Evolutionary conservation across 352 stramenopile species (phyloP), one percentile per base, ranked within the genome.

Genomic region (Thraustochytrium sp.): DNA sequence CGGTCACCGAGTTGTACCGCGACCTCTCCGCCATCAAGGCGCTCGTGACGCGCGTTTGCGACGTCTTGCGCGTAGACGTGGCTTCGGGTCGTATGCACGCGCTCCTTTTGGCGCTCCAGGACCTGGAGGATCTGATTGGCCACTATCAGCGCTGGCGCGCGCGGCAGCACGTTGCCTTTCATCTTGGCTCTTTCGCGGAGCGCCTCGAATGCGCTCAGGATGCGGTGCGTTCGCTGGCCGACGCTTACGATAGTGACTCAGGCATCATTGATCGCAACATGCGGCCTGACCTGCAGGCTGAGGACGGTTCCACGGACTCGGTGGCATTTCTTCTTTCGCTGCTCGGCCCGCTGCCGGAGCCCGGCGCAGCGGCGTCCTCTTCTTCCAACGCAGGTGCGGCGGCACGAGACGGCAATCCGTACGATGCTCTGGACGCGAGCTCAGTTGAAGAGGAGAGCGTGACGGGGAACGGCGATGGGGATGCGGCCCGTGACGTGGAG

Each of bases 121-220:
- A 72, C 34, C 40, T 72, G 13, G 59, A 72, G 46, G 59, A 72
- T 31, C 40, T 72, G 18, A 72, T 72, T 46, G 59, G 59, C 29
- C 59, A 72, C 9, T 72, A 72, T 29, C 42, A 72, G 36, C 59
- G 59, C 59, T 72, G 59, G 59, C 59, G 59, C 23, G 34, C 59
- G 40, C 59, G 59, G 59, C 59, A 72, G 26, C 29, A 72, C 26
- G 59, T 46, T 5, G 59, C 59, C 16, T 72, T 72, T 72, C 59
- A 72, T 29, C 40, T 13, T 16, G 23, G 42, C 40, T 21, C 59
- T 5, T 16, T 1, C 36, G 34, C 59, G 34, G 26, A 55, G 26
- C 59, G 59, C 31, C 59, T 72, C 0, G 18, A 16, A 13, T 4
- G 42, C 11, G 59, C 59, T n/a, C 36, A 49, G 21, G 26, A 5